Base-by-base conservation (phyloP, 2,329 filamentous ascomycete species). In the Diplodia corticola region DNA sequence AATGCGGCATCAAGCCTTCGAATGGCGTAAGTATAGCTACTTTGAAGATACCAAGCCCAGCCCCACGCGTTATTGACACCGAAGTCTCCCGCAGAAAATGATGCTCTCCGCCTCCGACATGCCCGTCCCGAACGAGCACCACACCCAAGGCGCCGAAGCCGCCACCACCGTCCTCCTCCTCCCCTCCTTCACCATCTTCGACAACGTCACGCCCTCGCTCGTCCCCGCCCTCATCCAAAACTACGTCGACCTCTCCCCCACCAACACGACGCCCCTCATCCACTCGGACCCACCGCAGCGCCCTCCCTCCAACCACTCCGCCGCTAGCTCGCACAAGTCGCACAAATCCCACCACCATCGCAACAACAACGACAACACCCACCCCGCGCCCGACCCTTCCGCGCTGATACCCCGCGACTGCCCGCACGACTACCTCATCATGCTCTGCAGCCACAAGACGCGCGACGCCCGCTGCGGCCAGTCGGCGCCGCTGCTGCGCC, bases 81-180 rank as follows among this genome's bases (percentile, higher is more conserved):
- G 12, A 7, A 20, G 2, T 20, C n/a, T 46, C 20, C 6, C 63
- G 17, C 72, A 94, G 90, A 89, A 85, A 78, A 84, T 97, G 70
- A 97, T 96, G 88, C 85, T 98, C 54, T 96, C 92, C 6, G 94
- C 94, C 54, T 95, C 91, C 69, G 93, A 97, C 79, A 96, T 97
- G 69, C 91, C 91, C 15, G 88, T 92, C 1, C 92, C 93, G 28
- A 80, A 85, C 57, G 81, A 86, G 73, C 85, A 89, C 77, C 84
- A 81, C 53, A 81, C 80, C 73, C 78, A 82, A 66, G 70, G 82
- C 5, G 40, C 40, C 48, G 64, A 66, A 35, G 26, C 55, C 46
- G 33, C 64, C 33, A 96, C 93, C 3, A 91, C 88, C 5, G 87
- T 94, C 20, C 84, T 97, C 44, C 85, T 97, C 28, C 88, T 98